These are phyloP conservation scores for Leucosporidium scottii DNA, from an alignment of 768 basidiomycete genomes.

Conservation along the genomic window DNA sequence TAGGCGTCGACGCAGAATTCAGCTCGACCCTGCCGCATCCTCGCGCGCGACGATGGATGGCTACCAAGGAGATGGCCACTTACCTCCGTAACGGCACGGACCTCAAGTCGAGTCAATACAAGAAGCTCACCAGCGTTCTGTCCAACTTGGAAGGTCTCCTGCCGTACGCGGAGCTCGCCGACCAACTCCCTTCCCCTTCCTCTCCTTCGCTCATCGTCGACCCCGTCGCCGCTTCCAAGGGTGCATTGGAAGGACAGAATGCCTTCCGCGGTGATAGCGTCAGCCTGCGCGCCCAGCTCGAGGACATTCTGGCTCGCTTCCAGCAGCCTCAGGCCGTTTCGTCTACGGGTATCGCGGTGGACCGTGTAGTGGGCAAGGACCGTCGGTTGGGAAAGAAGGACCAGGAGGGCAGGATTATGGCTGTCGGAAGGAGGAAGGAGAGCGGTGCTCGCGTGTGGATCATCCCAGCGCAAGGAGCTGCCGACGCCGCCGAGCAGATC, in stretches of 20 bases:
- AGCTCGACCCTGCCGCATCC: constrained; percentile 24
- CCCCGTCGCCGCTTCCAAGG: constrained; percentile 13
- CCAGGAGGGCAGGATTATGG: constrained; percentile 73
- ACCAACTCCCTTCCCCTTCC: constrained; percentile 1
- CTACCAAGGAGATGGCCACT: constrained; percentile 24
- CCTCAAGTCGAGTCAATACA: constrained; percentile 27
- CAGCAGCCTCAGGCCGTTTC: constrained; percentile 17
- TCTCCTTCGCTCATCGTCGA: constrained; percentile 23
- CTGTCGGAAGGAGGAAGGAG: constrained; percentile 78
- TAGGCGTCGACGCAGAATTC: constrained; percentile 18
- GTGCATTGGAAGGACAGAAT: background rate
- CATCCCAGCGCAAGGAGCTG: constrained; percentile 45
- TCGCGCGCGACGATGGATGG: constrained; percentile 18
- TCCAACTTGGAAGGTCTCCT: constrained; percentile 24
- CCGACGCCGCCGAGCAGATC: constrained; percentile 6
- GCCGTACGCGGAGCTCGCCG: constrained; percentile 24
- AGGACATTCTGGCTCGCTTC: background rate
- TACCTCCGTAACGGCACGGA: constrained; percentile 26
- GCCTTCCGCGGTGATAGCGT: background rate
- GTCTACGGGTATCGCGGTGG: constrained; percentile 19
- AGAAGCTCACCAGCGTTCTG: constrained; percentile 23
- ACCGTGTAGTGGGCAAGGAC: constrained; percentile 45
- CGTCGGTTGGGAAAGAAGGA: constrained; percentile 62
- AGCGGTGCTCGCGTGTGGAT: constrained; percentile 89
- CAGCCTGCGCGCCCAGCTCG: background rate